Evolutionary conservation across 1,139 yeast species (phyloP), one percentile per base, ranked within the genome.

Genomic region (Kodamaea fungicola): DNA sequence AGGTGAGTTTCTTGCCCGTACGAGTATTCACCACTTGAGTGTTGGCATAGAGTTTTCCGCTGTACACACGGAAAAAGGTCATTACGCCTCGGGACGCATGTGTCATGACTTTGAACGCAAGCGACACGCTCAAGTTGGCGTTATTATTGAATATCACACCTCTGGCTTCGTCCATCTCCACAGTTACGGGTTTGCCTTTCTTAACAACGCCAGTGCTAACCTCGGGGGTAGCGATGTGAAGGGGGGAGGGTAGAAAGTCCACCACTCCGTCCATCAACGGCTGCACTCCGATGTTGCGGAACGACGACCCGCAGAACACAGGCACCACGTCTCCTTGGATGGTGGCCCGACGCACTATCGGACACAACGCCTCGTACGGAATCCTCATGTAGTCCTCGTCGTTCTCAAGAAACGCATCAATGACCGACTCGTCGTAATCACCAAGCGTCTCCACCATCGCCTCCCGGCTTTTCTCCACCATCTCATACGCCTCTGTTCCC

Each of bases 231-330:
- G 59, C 57, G 0, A 75, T 68, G 45, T 89, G 90, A 3, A 74
- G 46, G 1, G 98, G 97, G 1, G 92, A 78, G 0, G 99, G 98
- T 26, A 94, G 66, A 51, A 75, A 92, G 37, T 76, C 74, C 1
- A 80, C 71, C 10, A 90, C 71, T 0, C 95, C 90, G 57, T 92
- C 98, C 62, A 92, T 64, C 38, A 94, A 64, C 0, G 97, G 97
- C 55, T 92, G 98, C 2, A 92, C 95, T 9, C 98, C 98, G 37
- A 92, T 84, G 54, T 92, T 92, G 45, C 74, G 77, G 62, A 92
- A 92, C 37, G 97, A 85, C 1, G 97, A 86, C 3, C 99, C 98
- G 59, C 97, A 88, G 28, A 89, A 64, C 0, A 92, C 85, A 0
- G 99, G 97, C 0, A 84, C 75, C 2, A 87, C 69, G 28, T 67